These are phyloP conservation scores for Aurantiochytrium sp. DNA, from an alignment of 108 stramenopile species.

Conservation along the genomic window DNA sequence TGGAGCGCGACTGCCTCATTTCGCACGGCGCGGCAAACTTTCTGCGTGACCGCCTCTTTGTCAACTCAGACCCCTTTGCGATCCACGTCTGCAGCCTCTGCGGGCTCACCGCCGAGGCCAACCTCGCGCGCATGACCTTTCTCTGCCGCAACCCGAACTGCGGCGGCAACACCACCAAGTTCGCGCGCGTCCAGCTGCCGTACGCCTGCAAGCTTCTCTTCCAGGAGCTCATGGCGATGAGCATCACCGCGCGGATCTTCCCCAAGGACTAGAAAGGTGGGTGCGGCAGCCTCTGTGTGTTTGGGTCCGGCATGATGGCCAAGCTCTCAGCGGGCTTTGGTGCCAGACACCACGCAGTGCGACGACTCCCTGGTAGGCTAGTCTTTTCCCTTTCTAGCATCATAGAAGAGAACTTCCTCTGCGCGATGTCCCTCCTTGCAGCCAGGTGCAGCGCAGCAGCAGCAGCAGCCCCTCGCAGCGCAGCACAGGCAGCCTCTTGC, in stretches of 20 bases:
- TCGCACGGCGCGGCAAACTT: constrained; percentile 98
- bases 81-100: constrained; percentile 90
- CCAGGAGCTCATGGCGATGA: constrained; percentile 95
- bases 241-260: not conserved
- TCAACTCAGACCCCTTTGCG: constrained; percentile 93
- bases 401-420: too few relatives aligned
- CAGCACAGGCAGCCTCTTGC: too few relatives aligned
- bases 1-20: constrained; percentile 95
- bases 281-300: too few relatives aligned
- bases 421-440: too few relatives aligned
- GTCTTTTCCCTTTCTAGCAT: too few relatives aligned
- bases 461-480: too few relatives aligned
- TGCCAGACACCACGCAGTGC: too few relatives aligned
- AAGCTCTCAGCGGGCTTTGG: too few relatives aligned
- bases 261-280: not conserved
- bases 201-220: constrained; percentile 98
- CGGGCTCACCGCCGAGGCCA: constrained; percentile 90
- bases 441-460: too few relatives aligned
- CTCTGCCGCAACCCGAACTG: constrained; percentile 63
- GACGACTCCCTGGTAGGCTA: too few relatives aligned
- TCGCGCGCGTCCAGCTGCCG: constrained; percentile 89
- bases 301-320: too few relatives aligned
- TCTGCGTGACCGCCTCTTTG: constrained; percentile 98
- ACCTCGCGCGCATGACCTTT: constrained; percentile 84
- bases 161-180: constrained; percentile 20